phyloP scores from a whole-genome alignment of 1,284 basidiomycete genomes.

The Marasmius tenuissimus region DNA sequence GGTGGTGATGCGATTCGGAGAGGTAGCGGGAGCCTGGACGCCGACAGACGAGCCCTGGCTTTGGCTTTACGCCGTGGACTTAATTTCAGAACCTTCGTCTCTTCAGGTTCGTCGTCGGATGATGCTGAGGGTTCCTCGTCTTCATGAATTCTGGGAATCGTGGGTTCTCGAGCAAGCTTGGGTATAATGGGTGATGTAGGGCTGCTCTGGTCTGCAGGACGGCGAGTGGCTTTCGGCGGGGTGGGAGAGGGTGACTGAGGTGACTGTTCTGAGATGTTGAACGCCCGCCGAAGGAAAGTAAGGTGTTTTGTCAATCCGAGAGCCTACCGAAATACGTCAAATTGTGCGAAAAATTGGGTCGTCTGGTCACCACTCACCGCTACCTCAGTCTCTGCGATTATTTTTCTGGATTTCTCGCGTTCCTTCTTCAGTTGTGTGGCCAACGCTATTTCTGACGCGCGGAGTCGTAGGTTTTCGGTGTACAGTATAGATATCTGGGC shows the following conservation, averaged over 20 bases:
- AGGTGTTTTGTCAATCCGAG: constrained; percentile 66
- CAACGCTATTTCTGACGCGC: constrained; percentile 76
- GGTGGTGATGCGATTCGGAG: constrained; percentile 40
- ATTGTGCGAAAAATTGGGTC: constrained; percentile 6
- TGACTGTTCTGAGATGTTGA: constrained; percentile 12
- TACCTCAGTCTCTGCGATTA: constrained; percentile 69
- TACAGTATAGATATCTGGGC: constrained; percentile 75
- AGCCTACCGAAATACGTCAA: constrained; percentile 8
- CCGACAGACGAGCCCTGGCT: constrained; percentile 36
- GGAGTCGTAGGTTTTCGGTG: constrained; percentile 77
- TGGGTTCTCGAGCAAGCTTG: constrained; percentile 65
- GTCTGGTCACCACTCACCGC: constrained; percentile 51
- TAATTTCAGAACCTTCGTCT: constrained; percentile 30
- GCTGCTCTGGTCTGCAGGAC: constrained; percentile 34
- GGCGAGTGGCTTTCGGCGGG: constrained; percentile 42
- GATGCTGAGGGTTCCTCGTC: constrained; percentile 57
- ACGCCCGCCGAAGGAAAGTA: constrained; percentile 52
- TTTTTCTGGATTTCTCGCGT: constrained; percentile 67
- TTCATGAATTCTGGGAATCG: constrained; percentile 64
- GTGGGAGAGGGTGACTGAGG: constrained; percentile 42
- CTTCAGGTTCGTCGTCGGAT: constrained; percentile 42
- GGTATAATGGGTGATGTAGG: constrained; percentile 46
- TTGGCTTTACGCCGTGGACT: constrained; percentile 37
- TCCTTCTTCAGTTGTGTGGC: constrained; percentile 74
- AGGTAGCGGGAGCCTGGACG: constrained; percentile 45